phyloP scores from a whole-genome alignment of 768 basidiomycete species.

The Coprinellus micaceus region DNA sequence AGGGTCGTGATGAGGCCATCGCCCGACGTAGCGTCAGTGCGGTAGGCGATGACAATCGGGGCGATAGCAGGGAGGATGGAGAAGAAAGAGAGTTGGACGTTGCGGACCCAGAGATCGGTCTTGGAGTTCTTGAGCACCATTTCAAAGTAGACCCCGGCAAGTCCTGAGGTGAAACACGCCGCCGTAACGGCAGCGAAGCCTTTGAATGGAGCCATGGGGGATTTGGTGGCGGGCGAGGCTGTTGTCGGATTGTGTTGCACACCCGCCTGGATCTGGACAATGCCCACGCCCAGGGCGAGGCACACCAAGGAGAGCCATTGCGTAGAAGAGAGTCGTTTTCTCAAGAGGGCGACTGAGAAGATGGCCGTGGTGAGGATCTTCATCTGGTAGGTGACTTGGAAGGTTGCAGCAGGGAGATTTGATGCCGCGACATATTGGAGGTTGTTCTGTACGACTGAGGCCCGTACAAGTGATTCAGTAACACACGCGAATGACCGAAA shows the following conservation, averaged over 20 bases:
- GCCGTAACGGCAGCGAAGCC: conserved; percentile 88
- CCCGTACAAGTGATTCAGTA: conserved; percentile 22
- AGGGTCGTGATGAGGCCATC: conserved; percentile 44
- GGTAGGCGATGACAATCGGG: conserved; percentile 62
- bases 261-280: conserved; percentile 78
- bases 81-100: conserved; percentile 93
- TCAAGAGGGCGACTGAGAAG: conserved; percentile 79
- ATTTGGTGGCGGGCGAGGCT: conserved; percentile 24
- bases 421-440: conserved; percentile 92
- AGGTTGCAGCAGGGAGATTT: conserved; percentile 92
- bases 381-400: conserved; percentile 97
- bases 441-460: conserved; percentile 82
- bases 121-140: conserved; percentile 92
- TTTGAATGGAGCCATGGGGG: conserved; percentile 74
- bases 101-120: conserved; percentile 92
- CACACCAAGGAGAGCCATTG: conserved; percentile 87
- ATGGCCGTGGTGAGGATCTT: conserved; percentile 93
- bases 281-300: conserved; percentile 84
- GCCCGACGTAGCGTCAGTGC: conserved; percentile 19
- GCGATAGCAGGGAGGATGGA: conserved; percentile 85
- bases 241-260: conserved; percentile 17
- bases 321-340: conserved; percentile 63
- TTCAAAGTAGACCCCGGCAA: conserved; percentile 98
- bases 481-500: not conserved
- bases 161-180: conserved; percentile 92